Percentiles rank a stretch among this genome's conserved stretches.
These are phyloP conservation scores for Podaxis sp. DNA, from an alignment of 768 basidiomycete genomes.

Conservation along the genomic window DNA sequence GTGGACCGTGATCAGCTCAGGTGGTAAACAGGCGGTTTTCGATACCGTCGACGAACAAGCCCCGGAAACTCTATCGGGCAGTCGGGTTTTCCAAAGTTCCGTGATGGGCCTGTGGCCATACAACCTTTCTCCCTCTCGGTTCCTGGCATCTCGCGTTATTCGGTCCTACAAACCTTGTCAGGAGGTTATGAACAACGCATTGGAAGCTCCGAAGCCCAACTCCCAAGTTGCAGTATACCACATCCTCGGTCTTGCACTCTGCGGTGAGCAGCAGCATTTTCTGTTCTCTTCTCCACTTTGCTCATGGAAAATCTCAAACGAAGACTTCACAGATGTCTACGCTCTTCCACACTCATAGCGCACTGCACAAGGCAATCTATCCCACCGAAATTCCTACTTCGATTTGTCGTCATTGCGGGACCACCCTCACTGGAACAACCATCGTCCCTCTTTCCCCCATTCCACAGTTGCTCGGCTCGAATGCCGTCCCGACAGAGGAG, in stretches of 20 bases:
- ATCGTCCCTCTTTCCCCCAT: slow-evolving; percentile 16
- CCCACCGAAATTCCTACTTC: background rate
- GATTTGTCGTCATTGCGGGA: slow-evolving; percentile 12
- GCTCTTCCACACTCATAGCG: background rate
- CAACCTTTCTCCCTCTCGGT: slow-evolving; percentile 9
- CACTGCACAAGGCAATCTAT: background rate
- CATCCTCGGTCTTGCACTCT: background rate
- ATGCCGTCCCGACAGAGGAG: slow-evolving; percentile 12
- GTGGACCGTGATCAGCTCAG: background rate
- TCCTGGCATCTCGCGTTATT: slow-evolving; percentile 10
- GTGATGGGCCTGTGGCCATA: slow-evolving; percentile 14
- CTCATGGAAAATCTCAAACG: background rate
- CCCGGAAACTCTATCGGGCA: slow-evolving; percentile 11
- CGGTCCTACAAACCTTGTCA: slow-evolving; percentile 1
- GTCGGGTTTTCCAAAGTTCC: slow-evolving; percentile 15
- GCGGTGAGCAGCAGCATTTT: background rate
- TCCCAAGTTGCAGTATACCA: background rate
- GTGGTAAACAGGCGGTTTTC: slow-evolving; percentile 2
- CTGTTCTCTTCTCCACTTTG: background rate
- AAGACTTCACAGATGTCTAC: background rate
- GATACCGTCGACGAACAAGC: background rate
- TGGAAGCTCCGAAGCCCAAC: slow-evolving; percentile 2
- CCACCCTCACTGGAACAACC: slow-evolving; percentile 6
- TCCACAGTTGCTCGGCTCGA: slow-evolving; percentile 15
- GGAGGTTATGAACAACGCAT: slow-evolving; percentile 5